Evolutionary conservation across 768 basidiomycete genomes (phyloP).

Genomic region (Russula sp.): DNA sequence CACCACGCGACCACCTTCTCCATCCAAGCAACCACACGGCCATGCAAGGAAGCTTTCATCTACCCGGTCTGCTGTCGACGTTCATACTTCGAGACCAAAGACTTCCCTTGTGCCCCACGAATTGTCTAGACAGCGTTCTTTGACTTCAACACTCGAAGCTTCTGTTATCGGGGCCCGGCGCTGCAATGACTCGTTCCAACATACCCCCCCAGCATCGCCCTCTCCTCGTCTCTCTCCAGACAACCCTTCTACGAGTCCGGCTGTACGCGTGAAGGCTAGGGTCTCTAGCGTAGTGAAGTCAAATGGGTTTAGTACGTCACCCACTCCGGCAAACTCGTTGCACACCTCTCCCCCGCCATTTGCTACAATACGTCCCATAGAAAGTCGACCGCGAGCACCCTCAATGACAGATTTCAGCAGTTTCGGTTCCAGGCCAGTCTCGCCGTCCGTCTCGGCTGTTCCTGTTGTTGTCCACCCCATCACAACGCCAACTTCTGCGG

Average conservation of each 20-base stretch:
- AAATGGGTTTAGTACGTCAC: constrained; percentile 9
- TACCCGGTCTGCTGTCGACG: constrained; percentile 22
- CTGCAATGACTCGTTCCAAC: constrained; percentile 26
- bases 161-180: constrained; percentile 21
- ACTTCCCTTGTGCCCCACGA: constrained; percentile 19
- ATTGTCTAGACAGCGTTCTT: constrained; percentile 27
- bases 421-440: constrained; percentile 21
- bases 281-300: constrained; percentile 44
- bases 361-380: constrained; percentile 17
- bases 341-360: constrained; percentile 16
- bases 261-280: constrained; percentile 50
- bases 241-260: constrained; percentile 18
- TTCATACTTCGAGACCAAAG: constrained; percentile 22
- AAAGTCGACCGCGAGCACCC: constrained; percentile 24
- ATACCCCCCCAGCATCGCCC: constrained; percentile 19
- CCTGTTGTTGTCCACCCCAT: constrained; percentile 38
- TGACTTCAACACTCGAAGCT: constrained; percentile 24
- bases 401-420: constrained; percentile 29
- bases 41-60: constrained; percentile 9
- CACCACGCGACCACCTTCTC: constrained; percentile 22
- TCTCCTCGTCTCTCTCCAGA: constrained; percentile 19
- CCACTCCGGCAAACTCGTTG: constrained; percentile 1
- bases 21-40: constrained; percentile 13
- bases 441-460: constrained; percentile 14
- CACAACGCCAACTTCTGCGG: constrained; percentile 46